A percentile compares a stretch with the other conserved stretches of the same genome.
phyloP scores from a whole-genome alignment of 805 yeast species.

The Pachysolen tannophilus region DNA sequence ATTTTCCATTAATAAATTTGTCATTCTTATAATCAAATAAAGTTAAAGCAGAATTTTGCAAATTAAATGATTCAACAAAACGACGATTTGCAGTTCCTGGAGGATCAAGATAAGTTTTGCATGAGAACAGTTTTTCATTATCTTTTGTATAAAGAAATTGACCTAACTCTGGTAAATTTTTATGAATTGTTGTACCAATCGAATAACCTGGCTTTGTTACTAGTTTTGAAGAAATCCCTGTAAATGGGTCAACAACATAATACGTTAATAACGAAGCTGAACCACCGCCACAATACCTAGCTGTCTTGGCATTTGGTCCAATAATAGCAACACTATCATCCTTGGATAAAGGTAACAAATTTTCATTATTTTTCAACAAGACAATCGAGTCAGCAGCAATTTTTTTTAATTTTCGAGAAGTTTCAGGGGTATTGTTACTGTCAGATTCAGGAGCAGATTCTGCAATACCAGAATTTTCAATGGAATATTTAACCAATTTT shows the following conservation, averaged over 20 bases:
- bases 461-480: conserved; percentile 31
- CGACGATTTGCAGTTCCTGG: conserved; percentile 16
- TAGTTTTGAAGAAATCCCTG: conserved; percentile 28
- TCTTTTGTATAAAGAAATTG: conserved; percentile 9
- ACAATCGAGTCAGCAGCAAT: conserved; percentile 44
- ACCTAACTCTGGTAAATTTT: conserved; percentile 26
- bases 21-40: conserved; percentile 18
- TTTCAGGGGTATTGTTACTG: conserved; percentile 39
- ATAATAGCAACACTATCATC: conserved; percentile 37
- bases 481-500: conserved; percentile 34
- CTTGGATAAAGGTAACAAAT: conserved; percentile 32
- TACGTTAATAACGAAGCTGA: conserved; percentile 45
- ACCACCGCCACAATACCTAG: conserved; percentile 54
- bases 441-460: conserved; percentile 26
- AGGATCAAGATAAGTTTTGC: conserved; percentile 21
- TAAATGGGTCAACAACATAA: conserved; percentile 41
- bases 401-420: conserved; percentile 31
- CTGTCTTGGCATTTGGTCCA: conserved; percentile 49
- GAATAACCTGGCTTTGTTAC: conserved; percentile 19
- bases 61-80: conserved; percentile 19
- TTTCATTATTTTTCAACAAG: conserved; percentile 42
- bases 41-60: conserved; percentile 12
- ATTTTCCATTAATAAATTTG: conserved; percentile 11
- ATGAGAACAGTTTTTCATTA: conserved; percentile 15
- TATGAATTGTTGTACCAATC: conserved; percentile 27